These are phyloP conservation scores for Trifolium pratense DNA, from an alignment of 306 rosid genomes.

Conservation along the genomic window DNA sequence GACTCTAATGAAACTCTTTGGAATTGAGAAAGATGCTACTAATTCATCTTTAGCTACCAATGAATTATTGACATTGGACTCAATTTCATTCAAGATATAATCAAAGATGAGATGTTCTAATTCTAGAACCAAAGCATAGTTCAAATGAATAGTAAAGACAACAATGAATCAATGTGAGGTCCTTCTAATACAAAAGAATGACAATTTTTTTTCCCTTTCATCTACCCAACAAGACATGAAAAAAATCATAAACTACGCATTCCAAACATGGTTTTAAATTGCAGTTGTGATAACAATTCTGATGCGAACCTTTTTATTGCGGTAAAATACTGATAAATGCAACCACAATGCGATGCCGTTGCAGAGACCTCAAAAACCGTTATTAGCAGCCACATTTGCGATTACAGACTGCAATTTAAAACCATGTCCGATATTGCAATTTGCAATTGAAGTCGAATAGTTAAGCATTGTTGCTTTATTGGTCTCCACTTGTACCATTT, in stretches of 20 bases:
- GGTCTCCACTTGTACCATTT: slow-evolving; percentile 9
- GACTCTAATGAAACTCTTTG: too few relatives aligned
- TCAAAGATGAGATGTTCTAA: background rate
- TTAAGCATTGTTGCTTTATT: background rate
- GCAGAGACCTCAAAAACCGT: background rate
- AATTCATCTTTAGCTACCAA: too few relatives aligned
- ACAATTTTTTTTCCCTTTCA: background rate
- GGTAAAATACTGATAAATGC: background rate
- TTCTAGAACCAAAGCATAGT: background rate
- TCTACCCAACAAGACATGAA: background rate
- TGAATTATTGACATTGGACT: too few relatives aligned
- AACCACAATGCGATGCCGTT: background rate
- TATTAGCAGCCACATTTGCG: background rate
- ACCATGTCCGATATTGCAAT: background rate
- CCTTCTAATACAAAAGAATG: background rate
- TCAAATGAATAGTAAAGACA: background rate
- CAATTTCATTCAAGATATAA: too few relatives aligned
- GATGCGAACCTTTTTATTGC: background rate
- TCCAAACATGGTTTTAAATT: background rate
- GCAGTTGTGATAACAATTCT: background rate
- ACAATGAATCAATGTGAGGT: background rate
- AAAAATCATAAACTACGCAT: background rate
- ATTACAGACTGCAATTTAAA: background rate
- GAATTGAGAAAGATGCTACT: too few relatives aligned
- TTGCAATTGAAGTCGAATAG: too few relatives aligned